Evolutionary conservation across 2,329 filamentous ascomycete genomes (phyloP).

Genomic region (Fusarium scirpi): DNA sequence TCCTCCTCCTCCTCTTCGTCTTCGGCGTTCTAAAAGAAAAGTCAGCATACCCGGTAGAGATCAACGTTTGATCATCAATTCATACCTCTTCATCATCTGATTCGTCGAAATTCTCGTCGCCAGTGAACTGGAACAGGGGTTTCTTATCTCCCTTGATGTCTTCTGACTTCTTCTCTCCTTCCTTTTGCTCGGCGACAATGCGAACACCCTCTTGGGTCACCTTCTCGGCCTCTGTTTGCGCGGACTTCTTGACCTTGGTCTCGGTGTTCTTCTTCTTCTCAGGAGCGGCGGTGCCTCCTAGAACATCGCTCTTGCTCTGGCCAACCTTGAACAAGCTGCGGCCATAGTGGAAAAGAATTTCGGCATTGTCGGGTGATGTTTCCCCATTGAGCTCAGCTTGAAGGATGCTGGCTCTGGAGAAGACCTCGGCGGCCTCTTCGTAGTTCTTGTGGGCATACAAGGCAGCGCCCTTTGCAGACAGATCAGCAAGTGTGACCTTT

Average conservation of each 20-base stretch:
- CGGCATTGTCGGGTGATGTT: constrained; percentile 88
- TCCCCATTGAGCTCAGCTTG: constrained; percentile 94
- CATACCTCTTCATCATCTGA: constrained; percentile 77
- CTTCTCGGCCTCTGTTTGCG: constrained; percentile 56
- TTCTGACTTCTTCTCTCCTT: constrained; percentile 54
- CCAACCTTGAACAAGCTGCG: constrained; percentile 94
- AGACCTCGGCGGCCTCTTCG: constrained; percentile 85
- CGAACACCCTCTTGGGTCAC: constrained; percentile 61
- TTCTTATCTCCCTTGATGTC: constrained; percentile 68
- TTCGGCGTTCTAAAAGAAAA: constrained; percentile 48
- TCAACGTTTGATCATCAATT: background rate
- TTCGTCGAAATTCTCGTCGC: constrained; percentile 92
- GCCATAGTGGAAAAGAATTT: constrained; percentile 94
- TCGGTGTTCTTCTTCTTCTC: constrained; percentile 58
- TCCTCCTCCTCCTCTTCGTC: constrained; percentile 67
- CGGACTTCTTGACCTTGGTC: constrained; percentile 55
- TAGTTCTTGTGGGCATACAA: constrained; percentile 93
- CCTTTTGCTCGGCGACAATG: constrained; percentile 59
- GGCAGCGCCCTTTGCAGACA: constrained; percentile 83
- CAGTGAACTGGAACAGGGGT: constrained; percentile 89
- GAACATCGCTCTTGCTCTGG: constrained; percentile 92
- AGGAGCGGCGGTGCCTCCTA: constrained; percentile 81
- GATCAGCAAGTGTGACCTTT: constrained; percentile 78
- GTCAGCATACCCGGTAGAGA: constrained; percentile 18
- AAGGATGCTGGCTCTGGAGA: constrained; percentile 87